Evolutionary conservation across 257 asterid species (phyloP).

Genomic region (Solanum clarkiae): DNA sequence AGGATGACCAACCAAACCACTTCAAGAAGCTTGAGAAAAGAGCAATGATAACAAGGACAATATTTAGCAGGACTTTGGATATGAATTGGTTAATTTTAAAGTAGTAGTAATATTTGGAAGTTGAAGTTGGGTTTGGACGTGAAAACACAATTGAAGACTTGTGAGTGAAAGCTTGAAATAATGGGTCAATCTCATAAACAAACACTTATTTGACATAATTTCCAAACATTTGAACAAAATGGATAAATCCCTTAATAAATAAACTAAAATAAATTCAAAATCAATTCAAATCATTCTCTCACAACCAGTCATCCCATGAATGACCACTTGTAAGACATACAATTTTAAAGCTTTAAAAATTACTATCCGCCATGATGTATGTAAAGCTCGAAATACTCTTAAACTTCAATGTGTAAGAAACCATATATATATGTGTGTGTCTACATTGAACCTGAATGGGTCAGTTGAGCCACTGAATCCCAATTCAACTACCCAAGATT

Average conservation of each 20-base stretch:
- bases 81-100: neutral
- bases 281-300: neutral
- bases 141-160: neutral
- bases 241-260: neutral
- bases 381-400: neutral
- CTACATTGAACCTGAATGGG: neutral
- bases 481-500: neutral
- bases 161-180: neutral
- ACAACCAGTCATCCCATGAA: neutral
- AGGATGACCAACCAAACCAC: neutral
- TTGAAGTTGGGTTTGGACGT: neutral
- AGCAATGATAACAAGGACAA: neutral
- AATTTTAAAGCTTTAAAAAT: neutral
- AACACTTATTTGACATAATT: neutral
- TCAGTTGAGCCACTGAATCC: neutral
- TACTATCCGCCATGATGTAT: neutral
- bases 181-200: neutral
- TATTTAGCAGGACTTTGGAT: neutral
- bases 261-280: neutral
- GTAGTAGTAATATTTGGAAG: neutral
- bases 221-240: neutral
- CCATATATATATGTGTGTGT: neutral
- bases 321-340: neutral
- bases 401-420: neutral
- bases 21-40: neutral